Base-by-base conservation (phyloP, 169 alveolate genomes). In the Babesia caballi region DNA sequence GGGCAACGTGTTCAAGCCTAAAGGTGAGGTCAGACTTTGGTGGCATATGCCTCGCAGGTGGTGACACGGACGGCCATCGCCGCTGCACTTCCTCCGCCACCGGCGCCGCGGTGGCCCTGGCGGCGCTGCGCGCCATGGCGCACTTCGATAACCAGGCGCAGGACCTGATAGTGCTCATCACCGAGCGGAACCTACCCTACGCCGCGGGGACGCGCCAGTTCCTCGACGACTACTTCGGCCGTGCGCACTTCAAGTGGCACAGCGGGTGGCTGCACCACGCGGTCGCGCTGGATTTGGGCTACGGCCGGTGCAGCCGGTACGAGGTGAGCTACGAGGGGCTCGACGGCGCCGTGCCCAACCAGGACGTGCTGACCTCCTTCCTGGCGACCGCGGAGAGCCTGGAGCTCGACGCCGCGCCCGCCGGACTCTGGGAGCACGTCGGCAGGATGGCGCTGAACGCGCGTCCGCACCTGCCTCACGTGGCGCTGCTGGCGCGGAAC, bases 141-240 rank as follows among this genome's bases (percentile, higher is more conserved):
- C 8, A n/a, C 5, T 73, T 54, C 33, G 60, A 78, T 19, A 63
- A 54, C 44, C 76, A 63, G 49, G 30, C 49, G 58, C 86, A 78
- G 82, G 77, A 78, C 41, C 28, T 65, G 30, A 9, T 78, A 23
- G 58, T 68, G 44, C 76, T 78, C n/a, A 50, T 78, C 35, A 69
- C 82, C 11, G 77, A 65, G 25, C 57, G 83, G 15, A 53, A 66
- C 60, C 54, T 78, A 6, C 82, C 86, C 7, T 78, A 65, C 28
- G 44, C 83, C 14, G 76, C 77, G 21, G 81, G 86, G 3, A 78
- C 86, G 27, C 57, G 86, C 23, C 86, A 78, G 63, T 78, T 78
- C 44, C 60, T 78, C 59, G 73, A 68, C 51, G 86, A 78, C 51
- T 78, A 78, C 70, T 67, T 46, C 38, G 52, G 46, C 47, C 40